These are phyloP conservation scores for Selaginella moellendorffii DNA, from an alignment of 75 land plant species.

Conservation along the genomic window DNA sequence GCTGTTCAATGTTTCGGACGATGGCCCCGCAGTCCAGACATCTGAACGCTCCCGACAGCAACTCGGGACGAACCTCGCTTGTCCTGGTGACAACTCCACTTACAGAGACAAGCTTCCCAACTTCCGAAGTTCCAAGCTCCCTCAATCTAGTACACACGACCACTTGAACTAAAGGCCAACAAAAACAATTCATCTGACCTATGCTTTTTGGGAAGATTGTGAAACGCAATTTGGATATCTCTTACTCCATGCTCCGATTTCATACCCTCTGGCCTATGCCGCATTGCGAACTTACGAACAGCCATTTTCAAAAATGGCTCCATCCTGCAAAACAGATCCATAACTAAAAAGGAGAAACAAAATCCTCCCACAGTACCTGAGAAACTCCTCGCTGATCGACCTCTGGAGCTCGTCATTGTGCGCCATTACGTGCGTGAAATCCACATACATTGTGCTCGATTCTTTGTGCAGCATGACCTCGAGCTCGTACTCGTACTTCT, in stretches of 20 bases:
- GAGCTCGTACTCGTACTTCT: slow-evolving; percentile 46
- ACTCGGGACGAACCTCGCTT: slow-evolving; percentile 96
- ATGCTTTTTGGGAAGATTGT: slow-evolving; percentile 54
- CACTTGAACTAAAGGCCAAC: not conserved
- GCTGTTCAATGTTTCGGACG: slow-evolving; percentile 80
- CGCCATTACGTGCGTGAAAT: slow-evolving; percentile 81
- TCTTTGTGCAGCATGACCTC: slow-evolving; percentile 46
- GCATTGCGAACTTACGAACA: slow-evolving; percentile 64
- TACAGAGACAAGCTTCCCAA: slow-evolving; percentile 80
- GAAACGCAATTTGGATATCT: slow-evolving; percentile 79
- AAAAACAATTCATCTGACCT: slow-evolving; percentile 28
- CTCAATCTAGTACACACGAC: slow-evolving; percentile 39
- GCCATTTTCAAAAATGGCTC: slow-evolving; percentile 73
- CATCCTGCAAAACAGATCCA: slow-evolving; percentile 39
- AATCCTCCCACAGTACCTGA: slow-evolving; percentile 32
- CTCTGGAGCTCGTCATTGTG: slow-evolving; percentile 57
- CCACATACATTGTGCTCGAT: slow-evolving; percentile 73
- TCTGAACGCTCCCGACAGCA: slow-evolving; percentile 75
- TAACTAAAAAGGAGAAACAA: not conserved
- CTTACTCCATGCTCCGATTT: slow-evolving; percentile 42
- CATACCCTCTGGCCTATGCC: slow-evolving; percentile 44
- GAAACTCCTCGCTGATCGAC: slow-evolving; percentile 64
- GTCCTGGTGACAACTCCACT: slow-evolving; percentile 95
- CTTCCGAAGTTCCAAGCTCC: slow-evolving; percentile 59
- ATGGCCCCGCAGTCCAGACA: slow-evolving; percentile 83